These are phyloP conservation scores for Phoma sp. DNA, from an alignment of 2,329 filamentous ascomycete species.

Conservation along the genomic window DNA sequence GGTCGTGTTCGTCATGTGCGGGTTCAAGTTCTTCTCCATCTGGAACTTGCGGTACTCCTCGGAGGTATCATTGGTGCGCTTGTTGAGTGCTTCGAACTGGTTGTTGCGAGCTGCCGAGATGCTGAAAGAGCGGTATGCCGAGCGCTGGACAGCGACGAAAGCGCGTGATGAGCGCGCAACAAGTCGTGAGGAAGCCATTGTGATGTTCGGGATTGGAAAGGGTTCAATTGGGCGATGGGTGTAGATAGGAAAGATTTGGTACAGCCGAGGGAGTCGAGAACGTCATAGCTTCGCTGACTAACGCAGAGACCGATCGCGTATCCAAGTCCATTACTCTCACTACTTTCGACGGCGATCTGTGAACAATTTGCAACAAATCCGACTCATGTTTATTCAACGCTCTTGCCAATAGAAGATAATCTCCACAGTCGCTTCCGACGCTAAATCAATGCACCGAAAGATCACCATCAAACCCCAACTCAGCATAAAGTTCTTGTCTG, in stretches of 20 bases:
- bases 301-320: conserved; percentile 21
- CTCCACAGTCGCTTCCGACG: too few relatives aligned
- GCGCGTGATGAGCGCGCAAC: conserved; percentile 55
- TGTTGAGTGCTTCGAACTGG: conserved; percentile 54
- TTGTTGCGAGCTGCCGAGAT: conserved; percentile 44
- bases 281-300: conserved; percentile 33
- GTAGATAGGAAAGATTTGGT: conserved; percentile 17
- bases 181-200: conserved; percentile 57
- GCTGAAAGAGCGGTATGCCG: conserved; percentile 48
- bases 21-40: conserved; percentile 64
- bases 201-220: conserved; percentile 6
- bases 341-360: neutral
- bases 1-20: conserved; percentile 68
- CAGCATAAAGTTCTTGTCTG: too few relatives aligned
- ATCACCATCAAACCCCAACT: too few relatives aligned
- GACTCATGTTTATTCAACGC: too few relatives aligned
- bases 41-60: conserved; percentile 63
- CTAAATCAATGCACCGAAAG: too few relatives aligned
- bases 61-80: conserved; percentile 60
- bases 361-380: neutral
- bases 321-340: conserved; percentile 24
- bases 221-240: conserved; percentile 23
- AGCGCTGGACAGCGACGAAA: conserved; percentile 41
- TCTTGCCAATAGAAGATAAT: too few relatives aligned
- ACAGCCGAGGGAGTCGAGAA: conserved; percentile 31